Evolutionary conservation across 2,329 filamentous ascomycete genomes (phyloP), one percentile per base, ranked within the genome.

Genomic region (Aspergillus pseudonomiae): DNA sequence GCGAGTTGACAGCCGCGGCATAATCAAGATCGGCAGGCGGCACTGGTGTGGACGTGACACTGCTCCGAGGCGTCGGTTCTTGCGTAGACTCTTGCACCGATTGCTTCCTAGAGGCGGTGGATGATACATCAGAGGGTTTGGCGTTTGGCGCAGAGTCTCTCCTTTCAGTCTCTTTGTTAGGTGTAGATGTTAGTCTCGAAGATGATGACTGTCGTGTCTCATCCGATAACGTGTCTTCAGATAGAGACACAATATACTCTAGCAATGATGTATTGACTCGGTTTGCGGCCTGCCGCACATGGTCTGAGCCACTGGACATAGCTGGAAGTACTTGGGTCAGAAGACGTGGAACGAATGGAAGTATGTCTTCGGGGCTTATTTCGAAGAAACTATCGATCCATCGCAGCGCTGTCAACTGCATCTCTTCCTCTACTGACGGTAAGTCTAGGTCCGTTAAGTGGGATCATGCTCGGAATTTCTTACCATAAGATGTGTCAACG

Each of bases 341-440:
- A 34, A 99, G 89, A 70, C 93, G 92, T 26, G 96, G 96, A 0
- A 96, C 95, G 76, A 98, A 98, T 4, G 92, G 91, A 48, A 99
- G 84, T 4, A 99, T 96, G 73, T 99, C 95, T 75, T 97, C 95
- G 0, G 95, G 94, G 71, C 94, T 97, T 53, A 99, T 98, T 67
- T 98, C 94, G 70, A 99, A 91, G 75, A 99, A 97, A 64, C 91
- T 91, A 68, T 97, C 93, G 67, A 99, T 93, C 95, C 95, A 99
- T 66, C 93, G 88, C 32, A 99, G 83, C 3, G 94, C 93, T 59
- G 96, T 96, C 45, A 97, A 84, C 52, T 97, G 86, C 67, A 96
- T 94, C 73, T 97, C 92, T 75, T 98, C 93, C 75, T 97, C 94
- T 89, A 75, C 32, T 34, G 16, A 12, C 48, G 50, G 55, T 65